Conservation (phyloP, 345 rosid species). For the Salix exigua region DNA sequence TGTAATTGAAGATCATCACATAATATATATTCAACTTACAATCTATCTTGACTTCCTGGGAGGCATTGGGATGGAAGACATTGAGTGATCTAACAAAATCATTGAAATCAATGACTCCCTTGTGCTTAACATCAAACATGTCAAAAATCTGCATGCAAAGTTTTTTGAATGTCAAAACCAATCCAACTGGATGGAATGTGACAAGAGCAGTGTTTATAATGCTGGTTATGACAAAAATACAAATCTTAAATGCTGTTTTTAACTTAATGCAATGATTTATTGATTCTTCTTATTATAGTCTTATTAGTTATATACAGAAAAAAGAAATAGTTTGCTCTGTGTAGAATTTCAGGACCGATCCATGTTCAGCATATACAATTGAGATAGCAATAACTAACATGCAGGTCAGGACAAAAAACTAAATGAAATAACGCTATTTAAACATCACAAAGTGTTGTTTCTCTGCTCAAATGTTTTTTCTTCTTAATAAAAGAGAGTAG, state of each 20-base stretch:
- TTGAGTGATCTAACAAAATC: slow-evolving; percentile 87
- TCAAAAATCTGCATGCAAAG: slow-evolving; percentile 72
- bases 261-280: neutral
- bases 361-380: neutral
- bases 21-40: slow-evolving; percentile 49
- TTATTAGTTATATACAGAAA: neutral
- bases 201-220: neutral
- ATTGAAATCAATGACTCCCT: slow-evolving; percentile 88
- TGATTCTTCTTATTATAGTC: neutral
- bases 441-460: neutral
- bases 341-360: neutral
- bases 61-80: slow-evolving; percentile 86
- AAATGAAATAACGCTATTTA: neutral
- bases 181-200: neutral
- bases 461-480: neutral
- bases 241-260: neutral
- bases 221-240: neutral
- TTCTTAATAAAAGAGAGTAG: neutral
- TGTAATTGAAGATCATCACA: neutral
- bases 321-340: neutral
- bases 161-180: neutral
- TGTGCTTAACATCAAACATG: slow-evolving; percentile 84
- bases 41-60: slow-evolving; percentile 76
- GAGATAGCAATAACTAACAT: neutral
- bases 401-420: neutral